Conservation (phyloP, 352 stramenopile genomes). For the Phytophthora brassicae region DNA sequence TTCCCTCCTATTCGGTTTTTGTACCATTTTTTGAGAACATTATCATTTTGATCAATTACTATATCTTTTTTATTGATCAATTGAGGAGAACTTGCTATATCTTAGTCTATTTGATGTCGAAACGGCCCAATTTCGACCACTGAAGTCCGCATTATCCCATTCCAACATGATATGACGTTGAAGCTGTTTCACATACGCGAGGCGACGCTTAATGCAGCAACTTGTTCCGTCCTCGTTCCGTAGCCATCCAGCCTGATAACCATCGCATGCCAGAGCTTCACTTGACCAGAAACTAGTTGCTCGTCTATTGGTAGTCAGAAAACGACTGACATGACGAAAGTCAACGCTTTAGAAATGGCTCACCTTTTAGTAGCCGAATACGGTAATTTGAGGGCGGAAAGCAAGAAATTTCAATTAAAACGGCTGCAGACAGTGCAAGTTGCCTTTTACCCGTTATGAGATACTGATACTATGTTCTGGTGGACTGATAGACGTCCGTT, state of each 20-base stretch:
- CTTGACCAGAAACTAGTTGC: too few relatives aligned
- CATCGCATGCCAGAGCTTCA: not conserved
- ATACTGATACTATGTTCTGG: not conserved
- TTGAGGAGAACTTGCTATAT: not conserved
- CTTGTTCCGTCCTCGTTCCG: slow-evolving; percentile 12
- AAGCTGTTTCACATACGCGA: slow-evolving; percentile 14
- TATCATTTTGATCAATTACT: too few relatives aligned
- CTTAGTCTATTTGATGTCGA: slow-evolving; percentile 18
- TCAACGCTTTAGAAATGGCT: too few relatives aligned
- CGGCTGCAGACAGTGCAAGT: not conserved
- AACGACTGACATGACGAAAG: slow-evolving; percentile 11
- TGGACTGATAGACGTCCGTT: slow-evolving; percentile 14
- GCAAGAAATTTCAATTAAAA: not conserved
- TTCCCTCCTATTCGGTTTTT: too few relatives aligned
- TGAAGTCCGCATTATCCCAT: slow-evolving; percentile 18
- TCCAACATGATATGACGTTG: not conserved
- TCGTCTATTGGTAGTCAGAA: slow-evolving; percentile 4
- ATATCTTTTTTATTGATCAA: too few relatives aligned
- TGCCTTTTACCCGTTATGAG: slow-evolving; percentile 14
- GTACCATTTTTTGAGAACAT: too few relatives aligned
- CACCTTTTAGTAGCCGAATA: slow-evolving; percentile 26
- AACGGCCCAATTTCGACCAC: slow-evolving; percentile 14
- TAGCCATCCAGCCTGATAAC: not conserved
- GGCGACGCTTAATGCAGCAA: slow-evolving; percentile 16
- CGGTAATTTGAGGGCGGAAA: slow-evolving; percentile 16